A percentile compares a stretch with the other conserved stretches of the same genome.
Conservation (phyloP, 345 rosid species). For the Trapa incisa region DNA sequence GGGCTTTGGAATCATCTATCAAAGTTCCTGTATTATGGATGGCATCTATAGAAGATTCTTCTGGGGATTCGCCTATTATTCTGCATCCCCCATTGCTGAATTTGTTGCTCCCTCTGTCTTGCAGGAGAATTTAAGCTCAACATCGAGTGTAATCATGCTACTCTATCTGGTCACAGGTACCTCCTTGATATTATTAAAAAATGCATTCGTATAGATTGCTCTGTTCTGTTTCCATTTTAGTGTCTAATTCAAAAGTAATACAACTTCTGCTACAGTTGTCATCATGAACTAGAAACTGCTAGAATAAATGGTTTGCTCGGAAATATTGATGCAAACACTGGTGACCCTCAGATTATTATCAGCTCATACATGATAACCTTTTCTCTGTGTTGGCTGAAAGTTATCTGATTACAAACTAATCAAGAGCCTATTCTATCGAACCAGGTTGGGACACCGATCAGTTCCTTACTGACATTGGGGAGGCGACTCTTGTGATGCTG, state of each 20-base stretch:
- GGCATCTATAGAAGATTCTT: slow-evolving; percentile 36
- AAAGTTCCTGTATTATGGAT: slow-evolving; percentile 22
- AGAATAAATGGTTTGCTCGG: slow-evolving; percentile 79
- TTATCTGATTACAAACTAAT: background rate
- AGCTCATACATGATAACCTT: background rate
- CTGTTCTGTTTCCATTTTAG: background rate
- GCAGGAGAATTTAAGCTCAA: slow-evolving; percentile 72
- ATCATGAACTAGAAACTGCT: slow-evolving; percentile 90
- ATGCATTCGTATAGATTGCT: background rate
- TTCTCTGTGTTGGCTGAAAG: background rate
- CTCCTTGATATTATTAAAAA: background rate
- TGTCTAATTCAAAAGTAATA: background rate
- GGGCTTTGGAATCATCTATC: slow-evolving; percentile 1
- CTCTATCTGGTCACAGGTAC: slow-evolving; percentile 86
- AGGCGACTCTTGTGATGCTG: slow-evolving; percentile 84
- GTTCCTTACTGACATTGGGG: slow-evolving; percentile 69
- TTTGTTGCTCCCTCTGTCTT: slow-evolving; percentile 1
- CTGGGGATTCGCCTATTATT: background rate
- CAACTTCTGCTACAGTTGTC: slow-evolving; percentile 36
- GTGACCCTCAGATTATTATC: slow-evolving; percentile 81
- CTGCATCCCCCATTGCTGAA: background rate
- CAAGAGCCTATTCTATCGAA: background rate
- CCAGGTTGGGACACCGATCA: slow-evolving; percentile 98
- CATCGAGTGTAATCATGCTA: slow-evolving; percentile 94
- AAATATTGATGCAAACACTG: slow-evolving; percentile 88